These are phyloP conservation scores for Plasmodium yoelii DNA, from an alignment of 169 alveolate species.

Conservation along the genomic window DNA sequence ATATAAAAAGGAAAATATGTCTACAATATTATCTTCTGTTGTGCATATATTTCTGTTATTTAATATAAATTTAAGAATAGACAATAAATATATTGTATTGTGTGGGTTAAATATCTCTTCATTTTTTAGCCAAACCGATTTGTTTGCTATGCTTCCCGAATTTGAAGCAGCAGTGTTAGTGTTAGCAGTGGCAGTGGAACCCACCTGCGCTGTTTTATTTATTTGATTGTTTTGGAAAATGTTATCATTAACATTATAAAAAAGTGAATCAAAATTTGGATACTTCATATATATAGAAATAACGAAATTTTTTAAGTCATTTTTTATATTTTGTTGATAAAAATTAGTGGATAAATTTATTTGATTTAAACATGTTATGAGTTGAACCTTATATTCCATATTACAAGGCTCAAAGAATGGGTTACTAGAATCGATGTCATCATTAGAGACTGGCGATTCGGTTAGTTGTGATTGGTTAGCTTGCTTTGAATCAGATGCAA, in stretches of 20 bases:
- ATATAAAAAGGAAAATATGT: constrained; percentile 15
- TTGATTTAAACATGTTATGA: constrained; percentile 50
- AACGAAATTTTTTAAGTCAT: constrained; percentile 18
- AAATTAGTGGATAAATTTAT: constrained; percentile 24
- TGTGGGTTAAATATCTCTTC: constrained; percentile 36
- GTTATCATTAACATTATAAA: constrained; percentile 16
- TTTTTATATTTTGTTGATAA: constrained; percentile 38
- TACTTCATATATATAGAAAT: constrained; percentile 24
- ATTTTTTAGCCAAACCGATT: constrained; percentile 15
- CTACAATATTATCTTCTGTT: neutral
- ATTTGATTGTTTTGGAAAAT: neutral
- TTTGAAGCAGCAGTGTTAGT: too few species aligned
- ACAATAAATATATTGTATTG: constrained; percentile 25
- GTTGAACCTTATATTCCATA: constrained; percentile 47
- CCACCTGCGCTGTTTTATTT: neutral
- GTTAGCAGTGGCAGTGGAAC: too few species aligned
- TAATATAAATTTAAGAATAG: constrained; percentile 33
- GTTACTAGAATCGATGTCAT: neutral
- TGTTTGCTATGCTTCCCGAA: neutral
- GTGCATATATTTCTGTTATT: constrained; percentile 39
- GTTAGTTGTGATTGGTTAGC: neutral
- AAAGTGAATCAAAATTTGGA: constrained; percentile 8
- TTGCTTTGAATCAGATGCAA: neutral
- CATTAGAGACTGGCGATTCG: neutral
- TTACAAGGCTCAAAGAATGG: constrained; percentile 57